Evolutionary conservation across 352 stramenopile species (phyloP).

Genomic region (Phytopythium cucurbitacearum): DNA sequence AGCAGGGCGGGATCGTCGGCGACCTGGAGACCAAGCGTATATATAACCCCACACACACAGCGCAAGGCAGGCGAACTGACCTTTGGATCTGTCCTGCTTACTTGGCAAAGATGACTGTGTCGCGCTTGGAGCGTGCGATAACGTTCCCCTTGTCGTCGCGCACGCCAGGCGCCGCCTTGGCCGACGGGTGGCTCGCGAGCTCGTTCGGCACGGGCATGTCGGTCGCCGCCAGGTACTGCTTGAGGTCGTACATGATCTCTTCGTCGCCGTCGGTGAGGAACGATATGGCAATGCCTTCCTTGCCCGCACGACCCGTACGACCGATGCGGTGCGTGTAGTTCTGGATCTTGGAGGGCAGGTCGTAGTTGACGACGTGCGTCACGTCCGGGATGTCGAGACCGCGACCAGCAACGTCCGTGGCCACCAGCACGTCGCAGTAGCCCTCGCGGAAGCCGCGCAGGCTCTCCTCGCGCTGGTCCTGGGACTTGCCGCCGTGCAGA

Average conservation of each 20-base stretch:
- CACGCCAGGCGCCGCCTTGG: conserved; percentile 78
- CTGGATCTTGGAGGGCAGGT: conserved; percentile 97
- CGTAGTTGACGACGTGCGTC: conserved; percentile 98
- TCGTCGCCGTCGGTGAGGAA: conserved; percentile 98
- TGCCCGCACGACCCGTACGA: conserved; percentile 96
- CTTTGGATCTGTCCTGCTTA: conserved; percentile 20
- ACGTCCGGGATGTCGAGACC: conserved; percentile 99
- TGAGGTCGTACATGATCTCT: conserved; percentile 96
- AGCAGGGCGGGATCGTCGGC: conserved; percentile 1
- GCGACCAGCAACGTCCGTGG: conserved; percentile 93
- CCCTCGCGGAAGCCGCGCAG: conserved; percentile 89
- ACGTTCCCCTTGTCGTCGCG: conserved; percentile 86
- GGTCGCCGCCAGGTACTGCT: conserved; percentile 95
- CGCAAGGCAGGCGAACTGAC: conserved; percentile 7
- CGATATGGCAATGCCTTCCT: conserved; percentile 95
- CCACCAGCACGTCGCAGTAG: conserved; percentile 88
- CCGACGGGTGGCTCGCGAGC: conserved; percentile 91
- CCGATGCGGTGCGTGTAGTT: conserved; percentile 99
- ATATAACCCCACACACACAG: conserved; percentile 19
- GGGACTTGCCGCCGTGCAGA: conserved; percentile 96
- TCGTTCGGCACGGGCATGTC: conserved; percentile 92
- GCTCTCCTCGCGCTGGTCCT: conserved; percentile 94
- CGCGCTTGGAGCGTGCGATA: conserved; percentile 80
- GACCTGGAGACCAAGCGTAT: conserved; percentile 10
- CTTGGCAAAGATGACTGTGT: conserved; percentile 87